phyloP scores from a whole-genome alignment of 2,329 filamentous ascomycete species.

The Endoconidiophora polonica region DNA sequence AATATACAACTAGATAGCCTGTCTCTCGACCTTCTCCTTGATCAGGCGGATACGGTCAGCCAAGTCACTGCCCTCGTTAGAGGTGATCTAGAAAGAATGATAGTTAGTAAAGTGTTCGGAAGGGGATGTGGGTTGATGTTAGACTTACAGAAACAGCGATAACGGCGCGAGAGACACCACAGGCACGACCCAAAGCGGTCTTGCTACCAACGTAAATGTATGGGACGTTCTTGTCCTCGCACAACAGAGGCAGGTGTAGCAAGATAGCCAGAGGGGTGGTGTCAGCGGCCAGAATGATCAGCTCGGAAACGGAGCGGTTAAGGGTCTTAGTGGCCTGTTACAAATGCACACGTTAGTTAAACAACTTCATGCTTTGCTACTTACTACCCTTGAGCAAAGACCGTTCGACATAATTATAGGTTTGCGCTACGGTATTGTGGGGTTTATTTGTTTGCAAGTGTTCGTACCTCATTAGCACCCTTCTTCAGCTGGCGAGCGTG shows the following conservation, averaged over 20 bases:
- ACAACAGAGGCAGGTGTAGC: constrained; percentile 74
- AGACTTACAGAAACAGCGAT: constrained; percentile 47
- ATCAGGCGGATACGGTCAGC: constrained; percentile 73
- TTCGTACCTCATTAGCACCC: constrained; percentile 55
- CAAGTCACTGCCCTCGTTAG: constrained; percentile 79
- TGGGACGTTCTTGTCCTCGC: constrained; percentile 56
- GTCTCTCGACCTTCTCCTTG: constrained; percentile 89
- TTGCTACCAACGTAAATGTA: constrained; percentile 61
- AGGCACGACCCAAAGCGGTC: constrained; percentile 74
- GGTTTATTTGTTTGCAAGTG: not conserved
- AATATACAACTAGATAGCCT: constrained; percentile 57
- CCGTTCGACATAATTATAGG: no score
- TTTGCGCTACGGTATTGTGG: constrained; percentile 7
- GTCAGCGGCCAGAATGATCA: constrained; percentile 80
- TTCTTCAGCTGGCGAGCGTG: constrained; percentile 70
- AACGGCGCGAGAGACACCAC: constrained; percentile 74
- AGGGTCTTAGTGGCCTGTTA: constrained; percentile 58
- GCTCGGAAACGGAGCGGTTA: constrained; percentile 77
- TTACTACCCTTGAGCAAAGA: no score
- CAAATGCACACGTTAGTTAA: not conserved
- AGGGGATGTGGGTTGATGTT: not conserved
- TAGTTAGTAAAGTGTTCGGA: not conserved
- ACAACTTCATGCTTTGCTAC: no score
- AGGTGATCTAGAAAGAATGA: constrained; percentile 44
- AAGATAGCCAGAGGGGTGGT: constrained; percentile 76